Conservation (phyloP, 768 basidiomycete species). For the Psilocybe cubensis region DNA sequence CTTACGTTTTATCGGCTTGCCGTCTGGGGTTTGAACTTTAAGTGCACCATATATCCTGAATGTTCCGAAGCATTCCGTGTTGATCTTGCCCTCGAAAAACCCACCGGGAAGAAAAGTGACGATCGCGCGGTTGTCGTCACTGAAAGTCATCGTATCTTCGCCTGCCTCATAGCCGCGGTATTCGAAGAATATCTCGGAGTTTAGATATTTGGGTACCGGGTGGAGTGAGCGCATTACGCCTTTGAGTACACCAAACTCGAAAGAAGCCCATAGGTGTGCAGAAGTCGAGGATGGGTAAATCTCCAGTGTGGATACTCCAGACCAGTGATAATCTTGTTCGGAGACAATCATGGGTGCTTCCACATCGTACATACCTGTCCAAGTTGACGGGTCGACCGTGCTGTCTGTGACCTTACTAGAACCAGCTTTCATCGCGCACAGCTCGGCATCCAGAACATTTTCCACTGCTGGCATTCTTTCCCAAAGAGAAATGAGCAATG, state of each 20-base stretch:
- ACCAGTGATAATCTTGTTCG: slow-evolving; percentile 12
- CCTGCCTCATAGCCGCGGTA: slow-evolving; percentile 26
- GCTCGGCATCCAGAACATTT: not conserved
- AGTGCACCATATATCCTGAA: slow-evolving; percentile 24
- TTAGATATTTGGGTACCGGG: slow-evolving; percentile 14
- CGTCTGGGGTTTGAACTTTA: not conserved
- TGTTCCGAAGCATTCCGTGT: slow-evolving; percentile 8
- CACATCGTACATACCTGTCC: slow-evolving; percentile 16
- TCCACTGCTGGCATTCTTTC: not conserved
- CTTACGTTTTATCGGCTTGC: not conserved
- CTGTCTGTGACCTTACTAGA: not conserved
- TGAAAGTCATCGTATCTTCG: slow-evolving; percentile 22
- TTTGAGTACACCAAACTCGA: slow-evolving; percentile 28
- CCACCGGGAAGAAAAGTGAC: slow-evolving; percentile 27
- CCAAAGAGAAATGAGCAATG: not conserved
- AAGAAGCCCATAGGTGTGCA: slow-evolving; percentile 29
- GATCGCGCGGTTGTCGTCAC: slow-evolving; percentile 16
- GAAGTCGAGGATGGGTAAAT: slow-evolving; percentile 24
- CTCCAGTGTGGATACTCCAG: slow-evolving; percentile 15
- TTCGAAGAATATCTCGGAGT: slow-evolving; percentile 14
- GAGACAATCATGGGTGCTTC: slow-evolving; percentile 23
- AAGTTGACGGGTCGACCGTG: not conserved
- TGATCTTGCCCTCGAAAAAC: slow-evolving; percentile 21
- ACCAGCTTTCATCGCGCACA: not conserved
- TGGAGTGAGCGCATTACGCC: slow-evolving; percentile 24